Evolutionary conservation across 352 stramenopile species (phyloP), one percentile per base, ranked within the genome.

Genomic region (Pythium monospermum): DNA sequence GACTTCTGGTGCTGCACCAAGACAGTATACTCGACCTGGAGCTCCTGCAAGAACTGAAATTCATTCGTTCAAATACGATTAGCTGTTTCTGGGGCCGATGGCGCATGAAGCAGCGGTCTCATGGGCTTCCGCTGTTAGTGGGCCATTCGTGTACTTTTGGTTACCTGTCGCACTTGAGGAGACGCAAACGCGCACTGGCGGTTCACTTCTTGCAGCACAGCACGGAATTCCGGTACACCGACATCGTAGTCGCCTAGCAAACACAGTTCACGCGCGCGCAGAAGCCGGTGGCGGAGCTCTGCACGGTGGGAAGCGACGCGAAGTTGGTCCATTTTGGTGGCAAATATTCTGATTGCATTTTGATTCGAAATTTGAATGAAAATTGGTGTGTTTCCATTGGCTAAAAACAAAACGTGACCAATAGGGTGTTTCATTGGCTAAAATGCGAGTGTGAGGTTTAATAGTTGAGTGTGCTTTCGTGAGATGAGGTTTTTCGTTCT

Each of bases 241-340:
- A 25, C 48, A 4, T 78, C 71, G 46, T 85, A 88, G 41, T 88
- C 71, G 26, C 74, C 77, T 5, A 86, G 43, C 13, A 86, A 65
- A 65, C 72, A 88, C 41, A 86, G 61, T 66, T 86, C 77, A 21
- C 75, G 41, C 23, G 74, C 74, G 13, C 74, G 72, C 51, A 86
- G 49, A 18, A 88, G 64, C 38, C 60, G 61, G 13, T 68, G 61
- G 19, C 64, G 53, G 38, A 49, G 36, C 26, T 37, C 51, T 33
- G 47, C 30, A 25, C 42, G 46, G 16, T 10, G 26, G 13, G 45
- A n/a, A 11, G 53, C 27, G 15, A 49, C 33, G 16, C 13, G 30
- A 22, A 28, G 21, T 21, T 31, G 39, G 18, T 36, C 13, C 31
- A n/a, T n/a, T 33, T 18, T 22, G 6, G 15, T 38, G 16, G 18